These are phyloP conservation scores for Scleroderma citrinum DNA, from an alignment of 768 basidiomycete species.

Conservation along the genomic window DNA sequence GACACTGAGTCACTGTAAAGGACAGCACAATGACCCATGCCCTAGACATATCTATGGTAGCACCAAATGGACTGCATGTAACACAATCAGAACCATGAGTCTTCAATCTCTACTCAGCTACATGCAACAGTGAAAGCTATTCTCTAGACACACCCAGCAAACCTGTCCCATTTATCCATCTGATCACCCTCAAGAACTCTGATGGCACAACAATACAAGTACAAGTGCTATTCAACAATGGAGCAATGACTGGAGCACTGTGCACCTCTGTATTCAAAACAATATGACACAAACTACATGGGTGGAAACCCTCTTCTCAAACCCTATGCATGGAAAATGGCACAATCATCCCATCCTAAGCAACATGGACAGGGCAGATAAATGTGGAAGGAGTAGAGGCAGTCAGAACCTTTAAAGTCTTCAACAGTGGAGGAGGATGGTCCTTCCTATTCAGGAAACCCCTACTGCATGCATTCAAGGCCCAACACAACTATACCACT, in stretches of 20 bases:
- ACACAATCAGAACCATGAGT: too few species aligned
- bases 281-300: background rate
- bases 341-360: background rate
- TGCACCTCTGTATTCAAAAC: background rate
- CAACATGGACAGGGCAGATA: background rate
- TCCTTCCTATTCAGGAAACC: constrained; percentile 26
- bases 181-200: background rate
- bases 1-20: too few species aligned
- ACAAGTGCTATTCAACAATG: background rate
- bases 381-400: background rate
- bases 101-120: too few species aligned
- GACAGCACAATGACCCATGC: too few species aligned
- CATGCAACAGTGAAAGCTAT: too few species aligned
- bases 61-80: too few species aligned
- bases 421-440: constrained; percentile 13
- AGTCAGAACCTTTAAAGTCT: background rate
- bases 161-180: too few species aligned
- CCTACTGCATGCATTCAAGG: constrained; percentile 16
- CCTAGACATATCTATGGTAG: too few species aligned
- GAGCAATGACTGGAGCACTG: background rate
- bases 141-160: too few species aligned
- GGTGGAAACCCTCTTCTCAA: background rate
- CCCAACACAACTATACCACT: constrained; percentile 19
- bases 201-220: background rate
- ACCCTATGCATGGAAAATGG: background rate